A percentile compares a stretch with the other conserved stretches of the same genome.
These are phyloP conservation scores for Chlorophyllum brunneum DNA, from an alignment of 768 basidiomycete genomes.

Conservation along the genomic window DNA sequence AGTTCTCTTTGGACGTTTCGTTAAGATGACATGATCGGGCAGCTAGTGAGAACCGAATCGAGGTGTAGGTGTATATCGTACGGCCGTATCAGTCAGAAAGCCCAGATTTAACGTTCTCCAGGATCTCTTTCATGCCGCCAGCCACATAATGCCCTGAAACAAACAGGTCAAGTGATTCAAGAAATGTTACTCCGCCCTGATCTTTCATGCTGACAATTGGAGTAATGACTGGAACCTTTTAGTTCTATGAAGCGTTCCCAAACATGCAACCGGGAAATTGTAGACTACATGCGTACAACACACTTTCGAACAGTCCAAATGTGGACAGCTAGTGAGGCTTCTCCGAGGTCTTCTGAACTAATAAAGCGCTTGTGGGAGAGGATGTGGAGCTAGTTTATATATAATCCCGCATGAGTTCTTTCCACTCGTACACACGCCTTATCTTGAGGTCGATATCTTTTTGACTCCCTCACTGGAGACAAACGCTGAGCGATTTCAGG, in stretches of 20 bases:
- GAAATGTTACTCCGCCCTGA: not conserved
- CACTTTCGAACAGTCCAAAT: slow-evolving; percentile 4
- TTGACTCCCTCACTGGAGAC: no score
- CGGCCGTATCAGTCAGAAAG: no score
- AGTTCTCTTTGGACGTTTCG: not conserved
- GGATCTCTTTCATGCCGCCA: slow-evolving; percentile 2
- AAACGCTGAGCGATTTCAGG: no score
- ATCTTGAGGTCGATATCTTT: no score
- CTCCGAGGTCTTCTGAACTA: not conserved
- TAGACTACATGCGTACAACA: slow-evolving; percentile 6
- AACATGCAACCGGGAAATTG: slow-evolving; percentile 7
- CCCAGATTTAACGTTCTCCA: not conserved
- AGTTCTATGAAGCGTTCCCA: not conserved
- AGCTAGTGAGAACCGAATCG: not conserved
- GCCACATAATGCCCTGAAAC: slow-evolving; percentile 4
- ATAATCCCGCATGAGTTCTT: not conserved
- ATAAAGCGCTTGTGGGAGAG: not conserved
- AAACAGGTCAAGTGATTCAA: not conserved
- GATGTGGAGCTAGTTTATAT: not conserved
- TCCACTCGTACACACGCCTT: no score
- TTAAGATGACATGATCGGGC: not conserved
- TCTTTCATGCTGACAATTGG: slow-evolving; percentile 6
- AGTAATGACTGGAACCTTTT: slow-evolving; percentile 5
- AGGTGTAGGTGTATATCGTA: no score
- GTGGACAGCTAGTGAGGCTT: slow-evolving; percentile 1